Conservation (phyloP, 345 rosid species). For the Populus simonii region DNA sequence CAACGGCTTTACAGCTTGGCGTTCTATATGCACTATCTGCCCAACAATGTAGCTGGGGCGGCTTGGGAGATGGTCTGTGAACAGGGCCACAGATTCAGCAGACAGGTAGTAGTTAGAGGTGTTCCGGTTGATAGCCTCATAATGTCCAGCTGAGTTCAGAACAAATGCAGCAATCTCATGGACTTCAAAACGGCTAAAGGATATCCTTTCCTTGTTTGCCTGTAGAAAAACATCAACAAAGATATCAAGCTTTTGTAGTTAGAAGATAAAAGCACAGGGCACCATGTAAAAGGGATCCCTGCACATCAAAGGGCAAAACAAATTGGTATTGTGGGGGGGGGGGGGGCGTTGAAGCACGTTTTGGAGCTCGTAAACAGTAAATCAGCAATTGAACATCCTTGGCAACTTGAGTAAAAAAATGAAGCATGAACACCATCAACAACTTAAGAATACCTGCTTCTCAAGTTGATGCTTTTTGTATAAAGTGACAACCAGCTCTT, state of each 20-base stretch:
- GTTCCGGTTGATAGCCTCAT: constrained; percentile 78
- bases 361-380: neutral
- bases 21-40: constrained; percentile 86
- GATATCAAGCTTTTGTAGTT: neutral
- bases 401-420: neutral
- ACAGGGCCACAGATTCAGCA: constrained; percentile 88
- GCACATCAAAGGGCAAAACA: neutral
- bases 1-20: constrained; percentile 59
- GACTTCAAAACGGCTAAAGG: constrained; percentile 77
- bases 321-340: neutral
- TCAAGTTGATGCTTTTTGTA: constrained; percentile 84
- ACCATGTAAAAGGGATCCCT: neutral
- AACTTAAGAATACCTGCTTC: constrained; percentile 67
- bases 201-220: constrained; percentile 93
- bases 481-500: constrained; percentile 70
- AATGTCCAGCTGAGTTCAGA: constrained; percentile 68
- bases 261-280: neutral
- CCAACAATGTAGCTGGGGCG: constrained; percentile 84
- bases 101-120: constrained; percentile 76
- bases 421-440: neutral
- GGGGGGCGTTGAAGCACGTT: too few species aligned
- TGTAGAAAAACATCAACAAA: constrained; percentile 19
- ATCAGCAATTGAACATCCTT: neutral
- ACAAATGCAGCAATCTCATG: constrained; percentile 95
- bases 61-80: constrained; percentile 77